A percentile compares a stretch with the other conserved stretches of the same genome.
Evolutionary conservation across 495 filamentous ascomycete species (phyloP).

Genomic region (Cladorrhinum samala): DNA sequence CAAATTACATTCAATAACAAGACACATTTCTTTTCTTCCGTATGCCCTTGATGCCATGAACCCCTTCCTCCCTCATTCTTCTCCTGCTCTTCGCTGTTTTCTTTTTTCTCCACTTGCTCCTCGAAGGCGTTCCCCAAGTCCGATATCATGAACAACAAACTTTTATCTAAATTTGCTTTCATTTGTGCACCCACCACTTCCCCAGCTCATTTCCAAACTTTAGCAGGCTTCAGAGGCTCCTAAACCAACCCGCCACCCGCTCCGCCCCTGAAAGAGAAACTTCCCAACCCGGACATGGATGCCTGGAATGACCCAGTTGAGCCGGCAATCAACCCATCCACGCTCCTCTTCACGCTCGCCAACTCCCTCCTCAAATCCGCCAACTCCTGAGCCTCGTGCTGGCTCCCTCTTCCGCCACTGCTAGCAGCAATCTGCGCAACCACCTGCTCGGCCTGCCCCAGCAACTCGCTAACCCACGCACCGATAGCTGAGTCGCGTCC

Average conservation of each 20-base stretch:
- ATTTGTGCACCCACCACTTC: not conserved
- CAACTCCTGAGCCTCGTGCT: slow-evolving; percentile 26
- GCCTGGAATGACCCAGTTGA: slow-evolving; percentile 6
- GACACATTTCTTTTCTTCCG: too few species aligned
- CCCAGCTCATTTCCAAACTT: not conserved
- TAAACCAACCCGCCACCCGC: not conserved
- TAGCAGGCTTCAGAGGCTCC: not conserved
- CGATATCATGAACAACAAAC: too few species aligned
- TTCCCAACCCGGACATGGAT: slow-evolving; percentile 5
- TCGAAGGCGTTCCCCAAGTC: too few species aligned
- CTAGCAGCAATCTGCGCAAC: slow-evolving; percentile 18
- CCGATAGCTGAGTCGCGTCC: slow-evolving; percentile 28
- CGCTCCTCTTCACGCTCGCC: slow-evolving; percentile 20
- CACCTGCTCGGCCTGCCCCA: slow-evolving; percentile 34
- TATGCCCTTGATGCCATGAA: too few species aligned
- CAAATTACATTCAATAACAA: too few species aligned
- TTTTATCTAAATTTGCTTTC: too few species aligned
- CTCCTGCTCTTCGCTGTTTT: too few species aligned
- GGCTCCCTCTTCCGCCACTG: slow-evolving; percentile 11
- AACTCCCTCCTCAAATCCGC: slow-evolving; percentile 16
- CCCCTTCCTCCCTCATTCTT: too few species aligned
- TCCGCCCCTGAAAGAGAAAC: slow-evolving; percentile 17
- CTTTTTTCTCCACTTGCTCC: too few species aligned
- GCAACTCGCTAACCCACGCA: slow-evolving; percentile 37
- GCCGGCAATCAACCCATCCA: slow-evolving; percentile 18